These are phyloP conservation scores for Trifolium pratense DNA, from an alignment of 306 rosid genomes.

Conservation along the genomic window DNA sequence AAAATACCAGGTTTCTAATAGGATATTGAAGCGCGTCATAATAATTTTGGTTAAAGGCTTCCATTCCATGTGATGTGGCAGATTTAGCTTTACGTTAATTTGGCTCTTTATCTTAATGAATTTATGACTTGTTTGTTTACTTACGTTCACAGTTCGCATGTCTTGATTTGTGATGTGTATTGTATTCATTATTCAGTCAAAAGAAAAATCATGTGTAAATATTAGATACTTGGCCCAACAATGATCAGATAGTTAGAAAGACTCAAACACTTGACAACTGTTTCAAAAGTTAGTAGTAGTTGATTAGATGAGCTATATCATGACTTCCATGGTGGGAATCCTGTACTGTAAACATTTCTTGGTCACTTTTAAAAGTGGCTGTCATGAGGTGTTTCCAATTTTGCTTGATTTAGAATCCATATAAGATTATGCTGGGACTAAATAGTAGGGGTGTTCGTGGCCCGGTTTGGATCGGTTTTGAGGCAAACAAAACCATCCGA, in stretches of 20 bases:
- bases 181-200: constrained; percentile 4
- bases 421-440: neutral
- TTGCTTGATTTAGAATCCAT: neutral
- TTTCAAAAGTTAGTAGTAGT: constrained; percentile 12
- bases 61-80: constrained; percentile 2
- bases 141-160: neutral
- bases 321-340: neutral
- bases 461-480: no score
- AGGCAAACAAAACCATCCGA: no score
- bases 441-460: no score
- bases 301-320: constrained; percentile 11
- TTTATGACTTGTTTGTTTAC: neutral
- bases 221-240: neutral
- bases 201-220: constrained; percentile 6
- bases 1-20: constrained; percentile 6
- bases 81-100: constrained; percentile 1
- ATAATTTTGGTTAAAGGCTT: neutral
- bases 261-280: neutral
- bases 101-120: neutral
- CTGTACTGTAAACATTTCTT: neutral
- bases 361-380: neutral
- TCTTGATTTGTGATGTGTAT: neutral
- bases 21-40: neutral
- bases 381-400: neutral
- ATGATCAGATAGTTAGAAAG: constrained; percentile 1